These are phyloP conservation scores for Monascus ruber DNA, from an alignment of 2,329 filamentous ascomycete species.

Conservation along the genomic window DNA sequence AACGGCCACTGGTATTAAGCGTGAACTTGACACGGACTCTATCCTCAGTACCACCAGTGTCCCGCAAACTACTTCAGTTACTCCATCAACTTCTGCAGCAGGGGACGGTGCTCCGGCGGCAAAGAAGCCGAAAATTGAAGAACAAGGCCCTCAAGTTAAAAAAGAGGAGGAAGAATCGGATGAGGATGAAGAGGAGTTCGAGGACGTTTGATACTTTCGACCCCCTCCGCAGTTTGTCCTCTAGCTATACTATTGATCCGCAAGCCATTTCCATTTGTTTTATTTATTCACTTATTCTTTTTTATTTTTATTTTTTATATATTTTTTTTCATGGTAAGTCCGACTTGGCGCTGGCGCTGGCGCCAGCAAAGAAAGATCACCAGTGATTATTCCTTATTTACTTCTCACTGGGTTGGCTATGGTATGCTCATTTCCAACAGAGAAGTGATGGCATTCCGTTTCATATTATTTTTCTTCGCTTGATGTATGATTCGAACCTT, in stretches of 20 bases:
- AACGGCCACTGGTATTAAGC: slow-evolving; percentile 20
- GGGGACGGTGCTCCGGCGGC: slow-evolving; percentile 27
- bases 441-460: too few relatives aligned
- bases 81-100: slow-evolving; percentile 22
- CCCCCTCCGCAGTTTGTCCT: not conserved
- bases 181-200: slow-evolving; percentile 36
- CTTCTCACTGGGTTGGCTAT: too few relatives aligned
- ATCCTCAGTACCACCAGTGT: slow-evolving; percentile 23
- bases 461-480: too few relatives aligned
- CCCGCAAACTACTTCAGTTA: slow-evolving; percentile 25
- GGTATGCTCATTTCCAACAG: too few relatives aligned
- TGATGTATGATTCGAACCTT: too few relatives aligned
- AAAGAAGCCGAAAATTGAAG: slow-evolving; percentile 35
- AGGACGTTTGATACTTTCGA: slow-evolving; percentile 25
- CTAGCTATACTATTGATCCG: not conserved
- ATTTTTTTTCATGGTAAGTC: too few relatives aligned
- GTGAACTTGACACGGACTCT: slow-evolving; percentile 28
- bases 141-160: slow-evolving; percentile 14
- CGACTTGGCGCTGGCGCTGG: too few relatives aligned
- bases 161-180: slow-evolving; percentile 26
- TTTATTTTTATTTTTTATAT: too few relatives aligned
- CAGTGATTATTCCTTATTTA: too few relatives aligned
- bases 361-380: too few relatives aligned
- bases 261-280: not conserved
- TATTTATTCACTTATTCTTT: too few relatives aligned